Conservation (phyloP, 2,329 filamentous ascomycete genomes). For the Pseudocercospora eumusae region DNA sequence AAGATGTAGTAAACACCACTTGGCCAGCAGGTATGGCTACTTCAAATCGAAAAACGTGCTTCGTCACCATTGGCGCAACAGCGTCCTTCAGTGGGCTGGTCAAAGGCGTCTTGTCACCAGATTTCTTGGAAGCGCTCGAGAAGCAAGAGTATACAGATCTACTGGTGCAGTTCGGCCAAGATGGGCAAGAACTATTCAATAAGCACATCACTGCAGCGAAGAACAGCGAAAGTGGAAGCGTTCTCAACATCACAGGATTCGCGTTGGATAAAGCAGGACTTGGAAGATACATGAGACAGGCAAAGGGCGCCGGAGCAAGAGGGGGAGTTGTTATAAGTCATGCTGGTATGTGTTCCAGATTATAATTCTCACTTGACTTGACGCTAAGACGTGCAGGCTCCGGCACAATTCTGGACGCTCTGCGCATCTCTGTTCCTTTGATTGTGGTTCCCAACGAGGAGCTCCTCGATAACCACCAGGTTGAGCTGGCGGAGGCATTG, state of each 20-base stretch:
- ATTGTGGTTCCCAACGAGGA: constrained; percentile 84
- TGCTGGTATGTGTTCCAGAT: constrained; percentile 64
- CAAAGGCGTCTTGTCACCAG: constrained; percentile 60
- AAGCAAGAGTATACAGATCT: constrained; percentile 68
- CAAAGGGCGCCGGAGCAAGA: constrained; percentile 44
- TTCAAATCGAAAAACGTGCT: constrained; percentile 57
- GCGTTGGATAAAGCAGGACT: constrained; percentile 66
- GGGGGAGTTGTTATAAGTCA: constrained; percentile 83
- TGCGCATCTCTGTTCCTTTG: constrained; percentile 72
- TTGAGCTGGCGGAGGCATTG: constrained; percentile 78
- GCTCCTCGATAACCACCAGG: constrained; percentile 87
- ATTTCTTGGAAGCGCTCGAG: constrained; percentile 64
- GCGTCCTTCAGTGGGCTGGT: constrained; percentile 77
- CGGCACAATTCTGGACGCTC: constrained; percentile 81
- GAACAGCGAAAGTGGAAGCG: constrained; percentile 22
- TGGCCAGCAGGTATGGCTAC: constrained; percentile 17
- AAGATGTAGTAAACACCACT: constrained; percentile 17
- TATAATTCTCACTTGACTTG: not conserved
- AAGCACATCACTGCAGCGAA: constrained; percentile 35
- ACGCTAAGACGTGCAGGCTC: constrained; percentile 61
- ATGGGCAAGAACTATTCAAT: constrained; percentile 59
- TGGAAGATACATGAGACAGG: constrained; percentile 58
- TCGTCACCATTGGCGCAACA: constrained; percentile 91
- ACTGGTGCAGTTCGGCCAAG: constrained; percentile 76
- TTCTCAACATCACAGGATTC: constrained; percentile 61